Percentiles rank a stretch among this genome's conserved stretches.
phyloP scores from a whole-genome alignment of 495 filamentous ascomycete species.

The Hapsidospora chrysogenum region DNA sequence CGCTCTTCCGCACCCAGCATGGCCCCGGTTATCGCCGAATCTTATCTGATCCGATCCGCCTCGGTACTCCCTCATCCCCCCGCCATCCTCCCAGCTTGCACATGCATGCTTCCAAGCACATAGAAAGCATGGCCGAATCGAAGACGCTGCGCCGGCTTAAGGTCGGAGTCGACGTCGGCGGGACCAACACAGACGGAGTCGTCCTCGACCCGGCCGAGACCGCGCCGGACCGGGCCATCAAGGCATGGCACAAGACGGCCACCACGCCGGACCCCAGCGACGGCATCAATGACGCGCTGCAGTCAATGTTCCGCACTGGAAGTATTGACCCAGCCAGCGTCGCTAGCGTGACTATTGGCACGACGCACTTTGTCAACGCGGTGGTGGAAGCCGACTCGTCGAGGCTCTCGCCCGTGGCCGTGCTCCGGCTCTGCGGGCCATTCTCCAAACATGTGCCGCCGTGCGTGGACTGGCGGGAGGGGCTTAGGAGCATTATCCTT shows the following conservation, averaged over 20 bases:
- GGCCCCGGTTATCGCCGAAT: too few species aligned
- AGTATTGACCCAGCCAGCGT: constrained; percentile 21
- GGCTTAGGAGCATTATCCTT: constrained; percentile 27
- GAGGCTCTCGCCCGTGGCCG: constrained; percentile 34
- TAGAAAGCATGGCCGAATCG: too few species aligned
- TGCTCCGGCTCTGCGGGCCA: constrained; percentile 34
- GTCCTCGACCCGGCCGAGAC: constrained; percentile 31
- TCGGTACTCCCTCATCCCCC: too few species aligned
- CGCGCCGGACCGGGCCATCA: constrained; percentile 23
- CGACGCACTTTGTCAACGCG: constrained; percentile 48
- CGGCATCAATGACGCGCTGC: constrained; percentile 35
- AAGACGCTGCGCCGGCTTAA: too few species aligned
- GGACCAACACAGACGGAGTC: constrained; percentile 47
- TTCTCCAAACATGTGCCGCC: constrained; percentile 40
- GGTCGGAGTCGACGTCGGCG: constrained; percentile 32
- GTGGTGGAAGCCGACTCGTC: constrained; percentile 37
- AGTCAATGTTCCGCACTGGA: constrained; percentile 24
- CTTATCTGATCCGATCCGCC: too few species aligned
- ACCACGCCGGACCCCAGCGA: constrained; percentile 38
- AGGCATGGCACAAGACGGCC: constrained; percentile 37
- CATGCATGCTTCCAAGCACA: too few species aligned
- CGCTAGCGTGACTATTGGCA: constrained; percentile 42
- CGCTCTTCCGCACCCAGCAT: too few species aligned
- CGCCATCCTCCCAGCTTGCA: too few species aligned
- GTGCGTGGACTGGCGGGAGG: constrained; percentile 28